These are phyloP conservation scores for Pulveroboletus sp. DNA, from an alignment of 768 basidiomycete species.

Conservation along the genomic window DNA sequence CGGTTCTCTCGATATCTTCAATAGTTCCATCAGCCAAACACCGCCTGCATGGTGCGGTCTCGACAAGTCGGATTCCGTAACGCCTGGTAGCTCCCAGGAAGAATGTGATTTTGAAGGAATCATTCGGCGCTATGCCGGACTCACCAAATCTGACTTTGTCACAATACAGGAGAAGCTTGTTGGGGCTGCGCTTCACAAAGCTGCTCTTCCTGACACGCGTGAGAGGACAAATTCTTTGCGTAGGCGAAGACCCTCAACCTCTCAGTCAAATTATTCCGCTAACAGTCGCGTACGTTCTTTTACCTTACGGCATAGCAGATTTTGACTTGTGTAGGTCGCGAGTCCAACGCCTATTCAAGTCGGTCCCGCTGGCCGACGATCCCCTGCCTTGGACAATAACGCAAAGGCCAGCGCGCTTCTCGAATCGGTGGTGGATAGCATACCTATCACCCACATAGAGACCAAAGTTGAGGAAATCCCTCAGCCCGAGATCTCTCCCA, in stretches of 20 bases:
- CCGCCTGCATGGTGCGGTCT: constrained; percentile 68
- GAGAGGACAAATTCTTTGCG: constrained; percentile 70
- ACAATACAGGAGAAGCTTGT: constrained; percentile 77
- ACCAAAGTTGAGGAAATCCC: constrained; percentile 23
- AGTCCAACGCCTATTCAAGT: constrained; percentile 49
- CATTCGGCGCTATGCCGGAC: constrained; percentile 61
- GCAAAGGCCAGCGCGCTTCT: constrained; percentile 65
- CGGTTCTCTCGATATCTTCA: constrained; percentile 51
- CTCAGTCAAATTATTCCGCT: constrained; percentile 73
- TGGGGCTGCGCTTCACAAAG: constrained; percentile 56
- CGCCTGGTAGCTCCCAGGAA: constrained; percentile 50
- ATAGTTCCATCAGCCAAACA: constrained; percentile 42
- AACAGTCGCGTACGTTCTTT: constrained; percentile 43
- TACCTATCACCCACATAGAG: constrained; percentile 39
- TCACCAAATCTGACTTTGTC: constrained; percentile 67
- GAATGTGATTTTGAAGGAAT: constrained; percentile 64
- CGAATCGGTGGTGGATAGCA: constrained; percentile 57
- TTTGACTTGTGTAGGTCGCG: constrained; percentile 42
- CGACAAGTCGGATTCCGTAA: constrained; percentile 47
- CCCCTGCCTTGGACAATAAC: constrained; percentile 44
- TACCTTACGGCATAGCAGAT: constrained; percentile 1
- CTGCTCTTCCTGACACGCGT: constrained; percentile 52
- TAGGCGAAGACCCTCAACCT: constrained; percentile 74
- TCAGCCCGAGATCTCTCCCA: constrained; percentile 43
- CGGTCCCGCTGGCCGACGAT: constrained; percentile 27